Conservation (phyloP, 345 rosid genomes). For the Eucalyptus paniculata region DNA sequence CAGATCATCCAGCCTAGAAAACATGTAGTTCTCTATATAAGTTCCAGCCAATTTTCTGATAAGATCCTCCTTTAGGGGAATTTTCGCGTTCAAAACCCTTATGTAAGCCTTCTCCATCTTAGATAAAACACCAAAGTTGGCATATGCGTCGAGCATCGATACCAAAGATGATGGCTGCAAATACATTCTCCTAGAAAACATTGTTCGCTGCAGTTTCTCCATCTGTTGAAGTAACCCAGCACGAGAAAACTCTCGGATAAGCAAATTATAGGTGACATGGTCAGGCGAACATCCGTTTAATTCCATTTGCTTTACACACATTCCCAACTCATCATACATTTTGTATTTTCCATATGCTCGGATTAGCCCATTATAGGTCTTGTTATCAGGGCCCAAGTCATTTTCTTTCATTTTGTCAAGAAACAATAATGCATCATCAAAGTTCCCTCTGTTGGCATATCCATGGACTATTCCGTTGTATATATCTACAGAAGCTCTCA, state of each 20-base stretch:
- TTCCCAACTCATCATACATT: constrained; percentile 53
- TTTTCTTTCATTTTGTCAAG: constrained; percentile 32
- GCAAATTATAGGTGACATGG: constrained; percentile 50
- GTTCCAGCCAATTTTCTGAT: constrained; percentile 47
- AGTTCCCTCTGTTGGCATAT: constrained; percentile 27
- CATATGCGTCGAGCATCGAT: constrained; percentile 56
- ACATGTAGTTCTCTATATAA: constrained; percentile 53
- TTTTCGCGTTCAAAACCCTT: constrained; percentile 13
- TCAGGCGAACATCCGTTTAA: constrained; percentile 37
- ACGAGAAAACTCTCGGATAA: constrained; percentile 37
- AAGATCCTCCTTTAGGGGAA: constrained; percentile 26
- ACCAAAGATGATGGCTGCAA: constrained; percentile 32
- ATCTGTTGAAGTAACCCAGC: constrained; percentile 55
- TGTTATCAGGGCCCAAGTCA: constrained; percentile 16
- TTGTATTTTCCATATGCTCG: constrained; percentile 38
- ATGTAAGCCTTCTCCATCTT: constrained; percentile 45
- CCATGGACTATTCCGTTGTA: constrained; percentile 46
- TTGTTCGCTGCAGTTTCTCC: constrained; percentile 27
- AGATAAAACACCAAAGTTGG: constrained; percentile 34
- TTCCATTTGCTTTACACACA: constrained; percentile 51
- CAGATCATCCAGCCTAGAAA: constrained; percentile 49
- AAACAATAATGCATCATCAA: constrained; percentile 31
- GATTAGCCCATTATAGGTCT: constrained; percentile 47
- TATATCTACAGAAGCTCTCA: constrained; percentile 25
- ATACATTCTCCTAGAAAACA: constrained; percentile 39